These are phyloP conservation scores for Eucalyptus dawsonii DNA, from an alignment of 345 rosid genomes.

Conservation along the genomic window DNA sequence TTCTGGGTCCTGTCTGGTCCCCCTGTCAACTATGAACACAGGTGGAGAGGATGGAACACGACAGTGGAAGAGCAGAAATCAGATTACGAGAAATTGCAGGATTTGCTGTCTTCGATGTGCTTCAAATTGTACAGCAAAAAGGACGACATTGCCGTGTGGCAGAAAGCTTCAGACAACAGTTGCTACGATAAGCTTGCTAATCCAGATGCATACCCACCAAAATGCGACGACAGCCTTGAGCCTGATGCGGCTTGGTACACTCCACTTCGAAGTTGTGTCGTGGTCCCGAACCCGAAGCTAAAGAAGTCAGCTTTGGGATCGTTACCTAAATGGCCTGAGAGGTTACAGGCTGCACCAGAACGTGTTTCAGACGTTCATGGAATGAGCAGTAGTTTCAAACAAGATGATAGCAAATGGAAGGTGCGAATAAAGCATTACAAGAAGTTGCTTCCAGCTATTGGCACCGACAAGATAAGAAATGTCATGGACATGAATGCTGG, in stretches of 20 bases:
- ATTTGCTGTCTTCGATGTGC: constrained; percentile 79
- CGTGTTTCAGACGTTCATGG: constrained; percentile 62
- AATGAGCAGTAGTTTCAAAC: constrained; percentile 47
- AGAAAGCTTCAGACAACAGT: constrained; percentile 49
- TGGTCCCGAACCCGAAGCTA: constrained; percentile 59
- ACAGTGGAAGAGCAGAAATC: constrained; percentile 83
- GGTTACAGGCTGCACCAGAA: constrained; percentile 64
- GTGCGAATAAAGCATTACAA: constrained; percentile 71
- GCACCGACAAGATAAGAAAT: constrained; percentile 76
- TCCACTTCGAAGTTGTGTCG: constrained; percentile 82
- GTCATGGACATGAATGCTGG: constrained; percentile 97
- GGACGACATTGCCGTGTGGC: constrained; percentile 97
- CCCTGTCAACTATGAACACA: constrained; percentile 81
- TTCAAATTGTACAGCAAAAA: constrained; percentile 77
- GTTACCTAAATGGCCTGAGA: constrained; percentile 77
- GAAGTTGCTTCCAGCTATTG: constrained; percentile 67
- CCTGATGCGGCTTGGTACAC: constrained; percentile 98
- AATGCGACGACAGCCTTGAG: constrained; percentile 95
- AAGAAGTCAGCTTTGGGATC: constrained; percentile 50
- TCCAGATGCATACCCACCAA: constrained; percentile 74
- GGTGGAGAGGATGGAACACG: constrained; percentile 98
- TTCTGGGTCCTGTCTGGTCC: constrained; percentile 99
- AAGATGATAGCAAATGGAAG: constrained; percentile 82
- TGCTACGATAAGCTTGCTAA: constrained; percentile 62
- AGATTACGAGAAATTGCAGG: constrained; percentile 76